Conservation (phyloP, 202 grass and related monocot genomes). For the Digitaria exilis region DNA sequence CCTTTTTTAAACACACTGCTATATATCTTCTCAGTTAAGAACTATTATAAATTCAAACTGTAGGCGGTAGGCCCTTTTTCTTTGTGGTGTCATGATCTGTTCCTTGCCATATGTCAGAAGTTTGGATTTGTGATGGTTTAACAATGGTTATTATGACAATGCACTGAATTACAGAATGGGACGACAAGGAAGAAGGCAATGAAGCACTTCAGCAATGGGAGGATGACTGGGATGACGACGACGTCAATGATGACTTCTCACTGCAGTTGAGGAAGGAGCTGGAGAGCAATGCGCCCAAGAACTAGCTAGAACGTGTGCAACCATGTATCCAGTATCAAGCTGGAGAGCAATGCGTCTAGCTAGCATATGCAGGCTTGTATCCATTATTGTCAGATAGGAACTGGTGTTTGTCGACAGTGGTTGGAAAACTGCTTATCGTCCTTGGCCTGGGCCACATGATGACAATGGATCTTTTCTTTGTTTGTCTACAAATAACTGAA, state of each 20-base stretch:
- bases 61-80: too few relatives aligned
- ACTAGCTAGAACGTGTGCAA: neutral
- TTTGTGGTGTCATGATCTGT: too few relatives aligned
- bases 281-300: slow-evolving; percentile 48
- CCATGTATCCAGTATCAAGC: neutral
- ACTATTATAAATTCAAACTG: neutral
- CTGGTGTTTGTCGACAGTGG: neutral
- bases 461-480: neutral
- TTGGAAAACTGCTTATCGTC: neutral
- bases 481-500: neutral
- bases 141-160: neutral
- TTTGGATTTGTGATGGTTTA: too few relatives aligned
- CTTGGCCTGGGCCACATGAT: neutral
- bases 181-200: slow-evolving; percentile 67
- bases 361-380: too few relatives aligned
- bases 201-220: slow-evolving; percentile 67
- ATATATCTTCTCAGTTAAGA: neutral
- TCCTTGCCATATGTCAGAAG: neutral
- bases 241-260: slow-evolving; percentile 58
- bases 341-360: too few relatives aligned
- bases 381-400: neutral
- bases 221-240: slow-evolving; percentile 64
- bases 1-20: neutral
- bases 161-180: slow-evolving; percentile 48
- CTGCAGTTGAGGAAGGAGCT: slow-evolving; percentile 51